Evolutionary conservation across 139 green algal species (phyloP).

Genomic region (Coelastrella sp.): DNA sequence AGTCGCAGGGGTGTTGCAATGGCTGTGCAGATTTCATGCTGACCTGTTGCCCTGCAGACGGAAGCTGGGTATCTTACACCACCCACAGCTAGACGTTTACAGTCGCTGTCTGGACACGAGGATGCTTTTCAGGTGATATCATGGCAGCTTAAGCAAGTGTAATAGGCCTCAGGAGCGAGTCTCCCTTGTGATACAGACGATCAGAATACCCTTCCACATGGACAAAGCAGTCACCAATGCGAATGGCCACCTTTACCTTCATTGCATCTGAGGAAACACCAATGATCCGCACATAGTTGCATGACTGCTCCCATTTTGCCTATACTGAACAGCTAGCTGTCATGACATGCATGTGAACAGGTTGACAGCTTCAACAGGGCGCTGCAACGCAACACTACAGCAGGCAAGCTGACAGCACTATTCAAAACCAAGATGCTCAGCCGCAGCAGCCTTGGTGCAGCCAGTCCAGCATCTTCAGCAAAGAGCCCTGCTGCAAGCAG

Average conservation of each 20-base stretch:
- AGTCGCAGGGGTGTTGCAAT: no score
- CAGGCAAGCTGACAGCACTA: conserved; percentile 45
- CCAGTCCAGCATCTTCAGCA: conserved; percentile 35
- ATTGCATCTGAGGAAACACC: not conserved
- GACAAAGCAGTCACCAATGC: not conserved
- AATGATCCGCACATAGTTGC: not conserved
- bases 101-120: conserved; percentile 35
- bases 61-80: conserved; percentile 27
- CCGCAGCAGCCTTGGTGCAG: conserved; percentile 44
- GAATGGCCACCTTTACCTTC: no score
- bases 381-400: conserved; percentile 21
- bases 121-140: conserved; percentile 20
- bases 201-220: no score
- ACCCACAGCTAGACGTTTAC: not conserved
- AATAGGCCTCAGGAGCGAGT: no score
- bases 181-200: no score
- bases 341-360: not conserved
- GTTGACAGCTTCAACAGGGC: conserved; percentile 52
- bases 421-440: conserved; percentile 47
- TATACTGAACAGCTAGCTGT: not conserved
- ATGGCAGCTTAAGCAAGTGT: not conserved
- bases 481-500: conserved; percentile 17
- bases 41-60: not conserved
- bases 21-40: not conserved
- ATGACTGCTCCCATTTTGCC: not conserved